Percentiles rank a stretch among this genome's conserved stretches.
phyloP scores from a whole-genome alignment of 2,329 filamentous ascomycete species.

The Chaetomium sp. region DNA sequence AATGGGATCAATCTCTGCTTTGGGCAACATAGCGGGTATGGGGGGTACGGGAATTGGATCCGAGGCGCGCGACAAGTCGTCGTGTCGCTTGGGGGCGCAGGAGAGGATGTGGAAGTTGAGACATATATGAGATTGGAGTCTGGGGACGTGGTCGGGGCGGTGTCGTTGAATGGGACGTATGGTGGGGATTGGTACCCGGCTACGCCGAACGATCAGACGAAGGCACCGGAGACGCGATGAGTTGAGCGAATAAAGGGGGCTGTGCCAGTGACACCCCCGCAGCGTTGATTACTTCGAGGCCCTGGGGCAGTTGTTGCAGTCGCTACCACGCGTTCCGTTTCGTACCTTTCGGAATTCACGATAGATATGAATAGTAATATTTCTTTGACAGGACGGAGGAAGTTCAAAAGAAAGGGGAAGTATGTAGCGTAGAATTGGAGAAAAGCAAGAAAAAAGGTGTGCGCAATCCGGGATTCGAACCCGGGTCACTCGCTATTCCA shows the following conservation, averaged over 20 bases:
- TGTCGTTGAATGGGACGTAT: constrained; percentile 47
- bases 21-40: constrained; percentile 62
- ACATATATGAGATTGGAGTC: constrained; percentile 49
- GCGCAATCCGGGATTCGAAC: constrained; percentile 22
- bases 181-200: constrained; percentile 40
- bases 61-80: constrained; percentile 47
- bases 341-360: too few species aligned
- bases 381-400: too few species aligned
- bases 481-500: constrained; percentile 19
- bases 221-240: constrained; percentile 6
- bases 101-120: constrained; percentile 29
- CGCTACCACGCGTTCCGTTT: too few species aligned
- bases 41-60: constrained; percentile 60
- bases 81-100: constrained; percentile 26
- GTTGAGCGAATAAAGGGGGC: too few species aligned
- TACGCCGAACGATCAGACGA: constrained; percentile 25
- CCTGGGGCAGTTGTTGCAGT: too few species aligned
- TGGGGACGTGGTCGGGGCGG: constrained; percentile 36
- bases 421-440: background rate
- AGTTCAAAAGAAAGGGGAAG: too few species aligned
- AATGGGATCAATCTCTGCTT: constrained; percentile 38
- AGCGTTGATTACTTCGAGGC: too few species aligned
- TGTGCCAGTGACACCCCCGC: too few species aligned
- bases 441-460: background rate
- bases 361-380: too few species aligned